Conservation (phyloP, 2,329 filamentous ascomycete species). For the Aureobasidium musti region DNA sequence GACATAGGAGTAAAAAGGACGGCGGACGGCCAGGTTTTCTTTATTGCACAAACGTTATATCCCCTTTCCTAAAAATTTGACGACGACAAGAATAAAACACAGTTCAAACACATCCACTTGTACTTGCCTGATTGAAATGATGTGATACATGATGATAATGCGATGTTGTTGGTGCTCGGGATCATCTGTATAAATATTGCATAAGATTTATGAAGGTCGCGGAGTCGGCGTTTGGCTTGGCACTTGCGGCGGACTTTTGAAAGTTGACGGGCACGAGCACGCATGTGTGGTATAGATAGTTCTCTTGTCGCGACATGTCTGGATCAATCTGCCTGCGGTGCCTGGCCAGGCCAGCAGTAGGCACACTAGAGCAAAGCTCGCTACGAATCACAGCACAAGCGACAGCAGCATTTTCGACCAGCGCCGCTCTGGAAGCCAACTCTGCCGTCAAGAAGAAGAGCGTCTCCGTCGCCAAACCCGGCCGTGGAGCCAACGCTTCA, state of each 20-base stretch:
- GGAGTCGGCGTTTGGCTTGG: conserved; percentile 16
- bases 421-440: conserved; percentile 36
- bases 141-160: not conserved
- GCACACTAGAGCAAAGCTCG: conserved; percentile 26
- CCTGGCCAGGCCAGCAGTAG: conserved; percentile 31
- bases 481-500: conserved; percentile 16
- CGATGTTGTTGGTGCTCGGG: not conserved
- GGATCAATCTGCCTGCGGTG: conserved; percentile 34
- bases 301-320: conserved; percentile 33
- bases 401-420: conserved; percentile 41
- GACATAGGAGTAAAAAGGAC: conserved; percentile 7
- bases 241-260: conserved; percentile 14
- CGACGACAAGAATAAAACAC: conserved; percentile 26
- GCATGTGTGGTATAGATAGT: not conserved
- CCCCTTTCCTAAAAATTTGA: conserved; percentile 26
- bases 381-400: conserved; percentile 29
- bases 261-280: conserved; percentile 5
- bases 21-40: conserved; percentile 10
- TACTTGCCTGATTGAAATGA: not conserved
- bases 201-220: conserved; percentile 1
- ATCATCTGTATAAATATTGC: not conserved
- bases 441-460: conserved; percentile 38
- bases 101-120: not conserved
- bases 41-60: conserved; percentile 26
- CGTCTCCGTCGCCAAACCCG: conserved; percentile 32